These are phyloP conservation scores for Populus hybrid DNA, from an alignment of 441 rosid species.

Conservation along the genomic window DNA sequence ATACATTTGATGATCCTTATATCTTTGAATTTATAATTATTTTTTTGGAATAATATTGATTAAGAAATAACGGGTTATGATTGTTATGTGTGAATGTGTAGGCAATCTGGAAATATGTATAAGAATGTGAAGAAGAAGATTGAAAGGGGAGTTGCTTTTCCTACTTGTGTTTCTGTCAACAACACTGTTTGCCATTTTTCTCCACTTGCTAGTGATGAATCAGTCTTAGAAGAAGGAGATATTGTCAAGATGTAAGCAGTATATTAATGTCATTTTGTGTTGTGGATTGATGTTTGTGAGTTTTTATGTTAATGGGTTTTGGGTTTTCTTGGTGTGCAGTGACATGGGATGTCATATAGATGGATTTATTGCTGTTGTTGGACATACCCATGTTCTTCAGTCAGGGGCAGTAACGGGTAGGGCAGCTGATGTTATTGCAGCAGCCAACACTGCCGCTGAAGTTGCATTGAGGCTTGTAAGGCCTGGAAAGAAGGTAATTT, in stretches of 20 bases:
- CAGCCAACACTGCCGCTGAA: slow-evolving; percentile 95
- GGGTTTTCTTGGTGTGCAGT: slow-evolving; percentile 31
- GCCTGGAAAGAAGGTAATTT: slow-evolving; percentile 87
- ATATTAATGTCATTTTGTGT: background rate
- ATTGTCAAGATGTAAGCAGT: slow-evolving; percentile 70
- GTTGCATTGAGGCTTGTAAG: slow-evolving; percentile 97
- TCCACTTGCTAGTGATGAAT: slow-evolving; percentile 83
- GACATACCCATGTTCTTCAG: slow-evolving; percentile 80
- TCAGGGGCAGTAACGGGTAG: slow-evolving; percentile 66
- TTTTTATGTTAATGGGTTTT: background rate
- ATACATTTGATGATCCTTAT: slow-evolving; percentile 13
- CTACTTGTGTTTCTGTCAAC: slow-evolving; percentile 90
- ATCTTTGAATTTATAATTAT: background rate
- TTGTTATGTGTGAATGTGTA: slow-evolving; percentile 19
- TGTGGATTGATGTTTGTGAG: background rate
- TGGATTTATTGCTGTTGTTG: slow-evolving; percentile 96
- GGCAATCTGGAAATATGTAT: slow-evolving; percentile 88
- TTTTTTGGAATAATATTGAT: background rate
- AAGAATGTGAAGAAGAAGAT: slow-evolving; percentile 93
- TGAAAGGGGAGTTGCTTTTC: slow-evolving; percentile 89
- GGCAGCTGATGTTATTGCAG: slow-evolving; percentile 93
- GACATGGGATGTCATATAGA: slow-evolving; percentile 98
- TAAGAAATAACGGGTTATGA: background rate
- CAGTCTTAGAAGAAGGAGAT: slow-evolving; percentile 83
- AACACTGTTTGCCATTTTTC: slow-evolving; percentile 84